Evolutionary conservation across 495 filamentous ascomycete genomes (phyloP), one percentile per base, ranked within the genome.

Genomic region (Neurospora sp.): DNA sequence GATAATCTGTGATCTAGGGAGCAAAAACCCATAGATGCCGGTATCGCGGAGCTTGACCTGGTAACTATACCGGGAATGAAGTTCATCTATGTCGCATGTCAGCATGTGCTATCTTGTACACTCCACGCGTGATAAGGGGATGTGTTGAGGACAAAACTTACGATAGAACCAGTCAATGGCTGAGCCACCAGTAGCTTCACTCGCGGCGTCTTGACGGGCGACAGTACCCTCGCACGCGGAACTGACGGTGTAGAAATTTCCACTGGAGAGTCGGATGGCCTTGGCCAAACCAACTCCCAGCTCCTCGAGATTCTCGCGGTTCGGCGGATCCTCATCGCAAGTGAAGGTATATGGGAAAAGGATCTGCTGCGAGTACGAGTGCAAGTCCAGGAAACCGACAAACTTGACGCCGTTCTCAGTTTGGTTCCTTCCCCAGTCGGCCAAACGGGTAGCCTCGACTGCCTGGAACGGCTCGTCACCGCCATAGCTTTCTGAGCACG

Each of bases 41-140:
- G 93, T 97, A 82, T 99, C 96, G 42, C 96, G 87, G 31, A 99
- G 85, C 81, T 98, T 98, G 80, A 99, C 92, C 84, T 98, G 96
- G 78, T 96, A 99, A 37, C 93, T 90, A 78, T 92, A 96, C 41
- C 85, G 88, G n/a, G 95, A 92, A 59, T 88, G 83, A 39, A 97
- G 81, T 76, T 96, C 91, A 72, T 96, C 79, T 81, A 46, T 16
- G 37, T 39, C 7, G 37, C 62, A 14, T 72, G 38, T 46, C 18
- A 27, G 42, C 20, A 44, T 48, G n/a, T 27, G 71, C 69, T 41
- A 77, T 74, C 46, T 4, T 69, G 37, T 72, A 31, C 46, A 40
- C 20, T 41, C 27, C 14, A 31, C 4, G 11, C 4, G 16, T 69
- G 4, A 11, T 11, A 23, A 39, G 18, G 38, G 4, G 39, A 23